These are phyloP conservation scores for Xylaria palmicola DNA, from an alignment of 495 filamentous ascomycete species.

Conservation along the genomic window DNA sequence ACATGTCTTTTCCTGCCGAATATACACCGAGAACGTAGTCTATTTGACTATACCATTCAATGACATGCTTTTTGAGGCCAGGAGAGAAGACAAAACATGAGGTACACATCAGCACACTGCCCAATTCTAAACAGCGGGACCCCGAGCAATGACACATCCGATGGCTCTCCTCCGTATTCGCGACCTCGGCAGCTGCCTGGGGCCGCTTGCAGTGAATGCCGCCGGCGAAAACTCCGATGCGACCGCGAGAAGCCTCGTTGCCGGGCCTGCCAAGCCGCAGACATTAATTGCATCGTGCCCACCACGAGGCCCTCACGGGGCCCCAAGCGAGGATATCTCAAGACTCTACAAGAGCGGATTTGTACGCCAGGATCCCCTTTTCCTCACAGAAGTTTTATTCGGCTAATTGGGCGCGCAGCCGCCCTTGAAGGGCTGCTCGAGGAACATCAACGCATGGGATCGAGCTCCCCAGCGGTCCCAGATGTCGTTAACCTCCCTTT, in stretches of 20 bases:
- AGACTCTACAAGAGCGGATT: conserved; percentile 30
- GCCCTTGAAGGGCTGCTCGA: neutral
- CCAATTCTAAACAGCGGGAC: neutral
- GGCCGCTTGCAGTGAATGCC: conserved; percentile 35
- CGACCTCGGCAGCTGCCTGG: conserved; percentile 17
- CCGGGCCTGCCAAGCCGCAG: conserved; percentile 35
- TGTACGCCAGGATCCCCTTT: neutral
- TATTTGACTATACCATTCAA: too few species aligned
- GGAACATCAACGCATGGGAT: neutral
- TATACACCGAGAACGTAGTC: too few species aligned
- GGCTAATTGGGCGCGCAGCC: neutral
- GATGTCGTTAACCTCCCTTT: neutral
- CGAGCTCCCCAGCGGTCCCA: neutral
- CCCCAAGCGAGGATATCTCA: conserved; percentile 43
- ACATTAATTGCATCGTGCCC: conserved; percentile 34
- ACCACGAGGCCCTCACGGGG: conserved; percentile 33
- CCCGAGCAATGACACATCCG: neutral
- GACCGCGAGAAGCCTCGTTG: conserved; percentile 42
- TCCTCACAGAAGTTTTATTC: neutral
- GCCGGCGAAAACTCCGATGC: conserved; percentile 36
- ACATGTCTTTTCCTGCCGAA: too few species aligned
- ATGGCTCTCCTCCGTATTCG: neutral
- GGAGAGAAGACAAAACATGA: too few species aligned
- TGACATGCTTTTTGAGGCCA: too few species aligned
- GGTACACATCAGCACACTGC: neutral